These are phyloP conservation scores for Microdochium bolleyi DNA, from an alignment of 2,329 filamentous ascomycete genomes.

Conservation along the genomic window DNA sequence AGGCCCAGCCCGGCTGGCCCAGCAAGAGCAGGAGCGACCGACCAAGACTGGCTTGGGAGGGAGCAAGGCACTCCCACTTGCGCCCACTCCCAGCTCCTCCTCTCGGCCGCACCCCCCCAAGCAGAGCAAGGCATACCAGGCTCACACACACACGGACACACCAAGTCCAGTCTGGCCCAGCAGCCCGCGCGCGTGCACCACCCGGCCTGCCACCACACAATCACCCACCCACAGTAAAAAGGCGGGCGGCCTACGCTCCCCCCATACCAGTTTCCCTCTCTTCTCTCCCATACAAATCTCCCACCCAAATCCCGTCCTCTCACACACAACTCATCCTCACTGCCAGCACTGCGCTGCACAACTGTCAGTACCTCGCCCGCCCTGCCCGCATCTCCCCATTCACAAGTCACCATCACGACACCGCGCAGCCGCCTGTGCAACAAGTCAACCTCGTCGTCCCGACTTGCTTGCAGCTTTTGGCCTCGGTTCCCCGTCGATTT, in stretches of 20 bases:
- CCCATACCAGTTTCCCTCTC: slow-evolving; percentile 50
- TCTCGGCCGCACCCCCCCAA: neutral
- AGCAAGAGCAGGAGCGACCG: neutral
- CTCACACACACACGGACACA: neutral
- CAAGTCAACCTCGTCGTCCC: neutral
- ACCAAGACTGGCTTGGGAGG: neutral
- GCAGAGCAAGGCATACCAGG: neutral
- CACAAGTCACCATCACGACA: slow-evolving; percentile 27
- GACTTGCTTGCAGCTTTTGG: slow-evolving; percentile 2
- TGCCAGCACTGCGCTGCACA: slow-evolving; percentile 32
- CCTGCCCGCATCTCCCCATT: slow-evolving; percentile 28
- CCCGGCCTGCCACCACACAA: slow-evolving; percentile 36
- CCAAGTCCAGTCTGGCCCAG: slow-evolving; percentile 5
- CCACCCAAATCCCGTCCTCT: slow-evolving; percentile 37
- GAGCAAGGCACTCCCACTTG: neutral
- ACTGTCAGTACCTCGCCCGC: slow-evolving; percentile 44
- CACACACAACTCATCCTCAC: slow-evolving; percentile 40
- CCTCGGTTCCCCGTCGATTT: slow-evolving; percentile 1
- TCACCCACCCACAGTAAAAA: slow-evolving; percentile 61
- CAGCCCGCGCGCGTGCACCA: slow-evolving; percentile 16
- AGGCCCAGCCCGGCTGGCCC: no score
- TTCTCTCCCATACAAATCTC: slow-evolving; percentile 54
- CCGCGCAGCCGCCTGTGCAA: slow-evolving; percentile 1
- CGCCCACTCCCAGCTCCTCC: neutral
- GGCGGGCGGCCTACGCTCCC: slow-evolving; percentile 42